Base-by-base conservation (phyloP, 2,329 filamentous ascomycete species). In the Penicillium sp. region DNA sequence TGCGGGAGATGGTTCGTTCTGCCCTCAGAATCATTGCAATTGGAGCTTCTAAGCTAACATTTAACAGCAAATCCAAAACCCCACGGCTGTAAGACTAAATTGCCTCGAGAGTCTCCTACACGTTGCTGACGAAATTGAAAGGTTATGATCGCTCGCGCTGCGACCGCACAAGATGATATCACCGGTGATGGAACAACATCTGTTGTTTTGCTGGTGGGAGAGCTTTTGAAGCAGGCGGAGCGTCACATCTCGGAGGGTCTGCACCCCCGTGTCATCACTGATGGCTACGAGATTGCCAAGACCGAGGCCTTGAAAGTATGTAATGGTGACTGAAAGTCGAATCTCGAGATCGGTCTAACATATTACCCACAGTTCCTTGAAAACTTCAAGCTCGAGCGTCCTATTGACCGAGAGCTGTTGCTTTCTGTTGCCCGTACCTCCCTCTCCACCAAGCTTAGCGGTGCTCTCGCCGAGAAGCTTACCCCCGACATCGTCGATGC, bases 111-210 rank as follows among this genome's bases (percentile, higher is more conserved):
- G 43, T 33, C 10, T 31, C 55, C 29, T 42, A 35, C 41, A 50
- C 31, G n/a, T 55, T 65, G 62, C 66, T 73, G 61, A 71, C 57
- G 48, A 42, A 31, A 43, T 51, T 54, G 21, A 58, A 72, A 79
- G 80, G 81, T 88, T 62, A 88, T 89, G 84, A 89, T 89, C 71
- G 86, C 86, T 62, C 80, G 86, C 73, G 92, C 93, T 70, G 94
- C 94, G 57, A 99, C 94, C 38, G 94, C 94, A 66, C 93, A 99
- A 77, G 94, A 99, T 77, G 94, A 99, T 71, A 99, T 99, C 69
- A 96, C 91, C 69, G 94, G 94, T 72, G 94, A 99, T 77, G 94
- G 94, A 71, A 99, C 94, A 69, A 99, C 94, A 42, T 97, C 92
- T 47, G 93, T 97, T 31, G 94, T 99, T 52, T 81, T 99, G 69